Base-by-base conservation (phyloP, 495 filamentous ascomycete species). In the Aspergillus steynii region DNA sequence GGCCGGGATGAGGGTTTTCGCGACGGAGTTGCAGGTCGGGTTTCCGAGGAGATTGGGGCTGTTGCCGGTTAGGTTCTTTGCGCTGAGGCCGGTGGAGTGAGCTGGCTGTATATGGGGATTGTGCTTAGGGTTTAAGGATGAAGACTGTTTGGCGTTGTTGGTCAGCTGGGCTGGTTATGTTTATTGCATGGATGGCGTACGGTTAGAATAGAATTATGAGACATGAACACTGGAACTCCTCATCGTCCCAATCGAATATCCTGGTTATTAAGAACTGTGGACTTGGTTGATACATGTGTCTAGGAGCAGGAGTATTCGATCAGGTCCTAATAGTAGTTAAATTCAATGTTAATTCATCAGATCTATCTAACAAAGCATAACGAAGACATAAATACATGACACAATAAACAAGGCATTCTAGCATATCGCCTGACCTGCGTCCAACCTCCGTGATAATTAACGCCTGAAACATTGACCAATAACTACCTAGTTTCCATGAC, bases 21-120 rank as follows among this genome's bases (percentile, higher is more conserved):
- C 78, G 69, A 85, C 85, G 9, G 91, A 96, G 70, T 56, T 92
- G 53, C 93, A 97, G 74, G 85, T 80, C 46, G 92, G 90, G 0
- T 86, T 92, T 54, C 87, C 88, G 0, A 77, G 78, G 50, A 77
- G 77, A 50, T 74, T 92, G 31, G 80, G 80, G 37, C 70, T 93
- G 8, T 83, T 85, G 57, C 87, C 89, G 14, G 88, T 94, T 25
- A 81, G 85, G 58, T 88, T 85, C 65, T 93, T 90, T 71, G 90
- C 88, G 0, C 67, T 94, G 59, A 74, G 78, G 20, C 74, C 74
- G 27, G 55, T 53, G 25, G 52, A 15, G 37, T 61, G 55, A 48
- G 32, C 42, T 46, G 15, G 8, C 8, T 46, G 8, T 15, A 46
- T 46, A 15, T 8, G 42, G 15, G 42, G 42, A 46, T 8, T 46